A percentile compares a stretch with the other conserved stretches of the same genome.
Evolutionary conservation across 495 filamentous ascomycete genomes (phyloP).

Genomic region (Letharia columbiana): DNA sequence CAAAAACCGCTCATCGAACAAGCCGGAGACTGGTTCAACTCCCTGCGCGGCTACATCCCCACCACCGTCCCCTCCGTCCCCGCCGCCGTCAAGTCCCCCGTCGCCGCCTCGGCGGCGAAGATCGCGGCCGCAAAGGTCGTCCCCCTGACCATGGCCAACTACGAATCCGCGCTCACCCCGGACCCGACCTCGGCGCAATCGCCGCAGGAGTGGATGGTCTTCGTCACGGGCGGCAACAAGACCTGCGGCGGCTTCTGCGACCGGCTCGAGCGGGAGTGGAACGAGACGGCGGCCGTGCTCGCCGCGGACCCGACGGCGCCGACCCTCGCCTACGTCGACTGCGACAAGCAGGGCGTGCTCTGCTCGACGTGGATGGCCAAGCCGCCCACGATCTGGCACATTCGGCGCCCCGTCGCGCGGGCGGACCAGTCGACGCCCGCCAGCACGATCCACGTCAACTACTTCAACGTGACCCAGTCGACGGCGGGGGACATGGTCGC

Average conservation of each 20-base stretch:
- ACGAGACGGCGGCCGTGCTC: constrained; percentile 61
- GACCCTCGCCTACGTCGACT: constrained; percentile 65
- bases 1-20: constrained; percentile 64
- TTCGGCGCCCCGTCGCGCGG: constrained; percentile 56
- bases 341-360: constrained; percentile 67
- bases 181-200: constrained; percentile 39
- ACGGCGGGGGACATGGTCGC: constrained; percentile 54
- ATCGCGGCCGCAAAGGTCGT: constrained; percentile 46
- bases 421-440: constrained; percentile 33
- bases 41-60: constrained; percentile 52
- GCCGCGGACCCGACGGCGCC: constrained; percentile 57
- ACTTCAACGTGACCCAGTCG: constrained; percentile 57
- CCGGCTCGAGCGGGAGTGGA: constrained; percentile 46
- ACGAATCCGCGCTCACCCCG: constrained; percentile 58
- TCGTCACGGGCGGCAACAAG: constrained; percentile 77
- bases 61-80: constrained; percentile 35
- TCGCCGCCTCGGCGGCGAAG: constrained; percentile 40
- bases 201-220: constrained; percentile 72
- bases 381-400: constrained; percentile 62
- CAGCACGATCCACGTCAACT: constrained; percentile 47
- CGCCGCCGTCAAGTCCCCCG: constrained; percentile 34
- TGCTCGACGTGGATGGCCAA: constrained; percentile 75
- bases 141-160: constrained; percentile 61
- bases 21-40: constrained; percentile 55
- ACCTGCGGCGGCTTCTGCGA: constrained; percentile 61